A percentile compares a stretch with the other conserved stretches of the same genome.
These are phyloP conservation scores for Cunninghamia lanceolata DNA, from an alignment of 75 land plant species.

Conservation along the genomic window DNA sequence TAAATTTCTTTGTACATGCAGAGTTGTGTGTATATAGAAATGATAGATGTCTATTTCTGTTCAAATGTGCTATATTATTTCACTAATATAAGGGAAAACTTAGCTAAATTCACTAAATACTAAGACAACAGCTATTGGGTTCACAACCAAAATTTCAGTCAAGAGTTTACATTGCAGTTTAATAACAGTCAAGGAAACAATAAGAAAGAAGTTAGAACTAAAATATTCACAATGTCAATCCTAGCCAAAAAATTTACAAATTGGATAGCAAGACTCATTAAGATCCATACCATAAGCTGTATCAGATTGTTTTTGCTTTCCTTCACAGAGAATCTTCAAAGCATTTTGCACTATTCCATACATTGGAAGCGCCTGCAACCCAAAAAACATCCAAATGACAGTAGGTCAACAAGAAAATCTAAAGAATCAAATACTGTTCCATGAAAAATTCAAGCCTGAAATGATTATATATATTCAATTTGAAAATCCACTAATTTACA, in stretches of 20 bases:
- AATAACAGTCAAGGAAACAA: not conserved
- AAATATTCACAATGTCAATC: not conserved
- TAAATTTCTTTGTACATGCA: not conserved
- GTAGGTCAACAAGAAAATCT: not conserved
- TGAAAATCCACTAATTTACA: not conserved
- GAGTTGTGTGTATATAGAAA: not conserved
- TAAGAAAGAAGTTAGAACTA: not conserved
- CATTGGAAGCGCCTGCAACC: constrained; percentile 22
- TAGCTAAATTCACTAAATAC: not conserved
- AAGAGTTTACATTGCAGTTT: not conserved
- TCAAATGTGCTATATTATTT: not conserved
- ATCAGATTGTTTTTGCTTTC: constrained; percentile 27
- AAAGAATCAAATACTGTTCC: not conserved
- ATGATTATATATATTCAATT: not conserved
- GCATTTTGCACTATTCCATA: constrained; percentile 21
- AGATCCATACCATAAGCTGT: constrained; percentile 26
- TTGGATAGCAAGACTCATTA: not conserved
- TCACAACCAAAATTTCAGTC: no score
- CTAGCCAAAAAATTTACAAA: not conserved
- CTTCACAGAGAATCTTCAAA: constrained; percentile 25
- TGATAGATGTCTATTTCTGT: not conserved
- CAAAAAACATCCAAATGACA: not conserved
- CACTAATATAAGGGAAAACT: not conserved
- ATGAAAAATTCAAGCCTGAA: not conserved
- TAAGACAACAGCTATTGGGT: not conserved